These are phyloP conservation scores for Paratrimastix pyriformis DNA, from an alignment of 78 protist species.

Conservation along the genomic window DNA sequence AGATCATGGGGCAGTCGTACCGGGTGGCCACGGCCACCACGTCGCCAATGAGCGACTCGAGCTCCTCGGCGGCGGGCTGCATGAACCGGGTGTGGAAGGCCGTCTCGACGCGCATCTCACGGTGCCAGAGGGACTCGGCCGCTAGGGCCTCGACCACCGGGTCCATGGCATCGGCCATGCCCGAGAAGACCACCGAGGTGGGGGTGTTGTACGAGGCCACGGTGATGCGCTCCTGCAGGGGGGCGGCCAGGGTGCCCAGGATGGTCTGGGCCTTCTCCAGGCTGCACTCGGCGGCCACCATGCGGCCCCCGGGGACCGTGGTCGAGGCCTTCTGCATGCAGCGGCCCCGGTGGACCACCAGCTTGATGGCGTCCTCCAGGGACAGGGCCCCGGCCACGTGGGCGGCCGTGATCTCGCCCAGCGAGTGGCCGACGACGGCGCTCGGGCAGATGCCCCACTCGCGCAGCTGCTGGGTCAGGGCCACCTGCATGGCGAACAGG, in stretches of 20 bases:
- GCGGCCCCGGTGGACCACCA: conserved; percentile 27
- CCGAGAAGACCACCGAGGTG: not conserved
- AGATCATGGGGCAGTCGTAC: not conserved
- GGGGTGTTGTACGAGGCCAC: conserved; percentile 5
- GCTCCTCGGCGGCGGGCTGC: not conserved
- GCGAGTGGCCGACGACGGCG: conserved; percentile 44
- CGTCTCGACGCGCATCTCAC: not conserved
- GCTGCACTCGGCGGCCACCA: not conserved
- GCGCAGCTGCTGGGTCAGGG: conserved; percentile 22
- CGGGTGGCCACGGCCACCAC: not conserved
- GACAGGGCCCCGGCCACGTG: conserved; percentile 29
- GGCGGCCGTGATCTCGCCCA: conserved; percentile 51
- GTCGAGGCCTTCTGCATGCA: not conserved
- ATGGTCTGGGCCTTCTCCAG: not conserved
- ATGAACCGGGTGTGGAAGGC: conserved; percentile 15
- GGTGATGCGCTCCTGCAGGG: too few relatives aligned
- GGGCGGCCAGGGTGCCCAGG: not conserved
- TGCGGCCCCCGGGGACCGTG: not conserved
- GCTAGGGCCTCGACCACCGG: not conserved
- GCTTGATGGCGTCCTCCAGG: conserved; percentile 14
- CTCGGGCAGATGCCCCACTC: conserved; percentile 23
- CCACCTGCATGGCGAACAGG: conserved; percentile 43
- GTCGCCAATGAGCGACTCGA: not conserved
- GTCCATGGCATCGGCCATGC: not conserved
- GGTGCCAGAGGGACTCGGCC: not conserved